Conservation (phyloP, 2,329 filamentous ascomycete genomes). For the Neobulgaria alba region DNA sequence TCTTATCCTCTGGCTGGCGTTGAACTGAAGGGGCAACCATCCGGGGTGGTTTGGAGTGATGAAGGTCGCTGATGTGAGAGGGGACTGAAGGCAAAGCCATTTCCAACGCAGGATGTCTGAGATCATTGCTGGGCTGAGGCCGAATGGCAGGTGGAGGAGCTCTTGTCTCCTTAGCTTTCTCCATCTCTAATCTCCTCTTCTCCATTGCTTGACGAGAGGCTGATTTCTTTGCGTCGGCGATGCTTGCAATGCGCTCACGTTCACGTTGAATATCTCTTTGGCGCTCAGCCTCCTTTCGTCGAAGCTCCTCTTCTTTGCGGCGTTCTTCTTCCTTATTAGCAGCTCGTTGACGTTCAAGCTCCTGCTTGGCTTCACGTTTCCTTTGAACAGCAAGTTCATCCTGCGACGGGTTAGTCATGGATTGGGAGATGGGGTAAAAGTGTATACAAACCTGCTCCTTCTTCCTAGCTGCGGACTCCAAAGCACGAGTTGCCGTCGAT, state of each 20-base stretch:
- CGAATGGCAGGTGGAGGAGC: slow-evolving; percentile 53
- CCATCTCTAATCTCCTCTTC: slow-evolving; percentile 42
- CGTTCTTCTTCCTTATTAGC: slow-evolving; percentile 57
- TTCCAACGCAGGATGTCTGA: slow-evolving; percentile 15
- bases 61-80: slow-evolving; percentile 19
- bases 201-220: slow-evolving; percentile 51
- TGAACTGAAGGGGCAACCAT: slow-evolving; percentile 44
- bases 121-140: slow-evolving; percentile 38
- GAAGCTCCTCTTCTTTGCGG: slow-evolving; percentile 50
- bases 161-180: slow-evolving; percentile 56
- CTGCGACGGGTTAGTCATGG: slow-evolving; percentile 22
- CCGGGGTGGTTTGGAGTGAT: slow-evolving; percentile 36
- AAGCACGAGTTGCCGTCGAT: slow-evolving; percentile 58
- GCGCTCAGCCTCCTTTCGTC: slow-evolving; percentile 50
- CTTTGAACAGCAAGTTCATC: slow-evolving; percentile 73
- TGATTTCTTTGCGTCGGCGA: slow-evolving; percentile 56
- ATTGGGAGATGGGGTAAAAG: background rate
- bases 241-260: slow-evolving; percentile 28
- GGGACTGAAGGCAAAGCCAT: slow-evolving; percentile 26
- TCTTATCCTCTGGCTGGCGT: slow-evolving; percentile 48
- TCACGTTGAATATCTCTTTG: slow-evolving; percentile 36
- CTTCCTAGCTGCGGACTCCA: slow-evolving; percentile 70
- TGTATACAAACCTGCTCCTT: slow-evolving; percentile 53
- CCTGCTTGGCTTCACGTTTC: slow-evolving; percentile 73
- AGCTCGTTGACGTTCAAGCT: slow-evolving; percentile 68